Conservation (phyloP, 2,329 filamentous ascomycete species). For the Blastomyces percursus region DNA sequence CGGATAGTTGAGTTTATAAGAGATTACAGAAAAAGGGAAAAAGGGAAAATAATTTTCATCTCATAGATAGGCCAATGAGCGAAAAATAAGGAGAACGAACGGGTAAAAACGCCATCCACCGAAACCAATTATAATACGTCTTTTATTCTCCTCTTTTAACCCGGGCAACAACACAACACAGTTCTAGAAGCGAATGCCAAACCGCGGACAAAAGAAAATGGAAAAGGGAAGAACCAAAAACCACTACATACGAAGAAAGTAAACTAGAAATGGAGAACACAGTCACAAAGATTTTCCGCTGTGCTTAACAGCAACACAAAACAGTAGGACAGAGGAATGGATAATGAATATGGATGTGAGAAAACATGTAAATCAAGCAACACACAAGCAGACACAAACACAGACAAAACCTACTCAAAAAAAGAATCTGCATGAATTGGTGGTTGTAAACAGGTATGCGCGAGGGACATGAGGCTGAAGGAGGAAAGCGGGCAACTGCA, state of each 20-base stretch:
- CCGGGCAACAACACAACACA: conserved; percentile 22
- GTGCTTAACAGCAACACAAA: not conserved
- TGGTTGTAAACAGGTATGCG: conserved; percentile 12
- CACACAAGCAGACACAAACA: not conserved
- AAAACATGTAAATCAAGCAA: not conserved
- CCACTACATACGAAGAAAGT: no score
- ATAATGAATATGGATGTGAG: conserved; percentile 16
- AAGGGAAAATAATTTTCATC: not conserved
- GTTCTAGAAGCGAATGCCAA: not conserved
- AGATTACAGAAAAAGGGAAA: not conserved
- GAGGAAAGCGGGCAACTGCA: conserved; percentile 17
- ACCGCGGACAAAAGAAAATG: not conserved
- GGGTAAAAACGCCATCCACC: conserved; percentile 32
- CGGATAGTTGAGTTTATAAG: no score
- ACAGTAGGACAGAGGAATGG: not conserved
- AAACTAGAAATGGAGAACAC: conserved; percentile 18
- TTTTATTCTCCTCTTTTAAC: conserved; percentile 26
- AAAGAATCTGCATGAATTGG: conserved; percentile 8
- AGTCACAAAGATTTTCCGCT: not conserved
- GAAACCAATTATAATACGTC: conserved; percentile 14
- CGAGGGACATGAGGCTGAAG: conserved; percentile 23
- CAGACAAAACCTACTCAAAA: not conserved
- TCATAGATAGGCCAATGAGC: conserved; percentile 10
- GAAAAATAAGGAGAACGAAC: conserved; percentile 3
- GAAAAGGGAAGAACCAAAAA: not conserved